Evolutionary conservation across 176 grass and related monocot genomes (phyloP).

Genomic region (Hyparrhenia diplandra): DNA sequence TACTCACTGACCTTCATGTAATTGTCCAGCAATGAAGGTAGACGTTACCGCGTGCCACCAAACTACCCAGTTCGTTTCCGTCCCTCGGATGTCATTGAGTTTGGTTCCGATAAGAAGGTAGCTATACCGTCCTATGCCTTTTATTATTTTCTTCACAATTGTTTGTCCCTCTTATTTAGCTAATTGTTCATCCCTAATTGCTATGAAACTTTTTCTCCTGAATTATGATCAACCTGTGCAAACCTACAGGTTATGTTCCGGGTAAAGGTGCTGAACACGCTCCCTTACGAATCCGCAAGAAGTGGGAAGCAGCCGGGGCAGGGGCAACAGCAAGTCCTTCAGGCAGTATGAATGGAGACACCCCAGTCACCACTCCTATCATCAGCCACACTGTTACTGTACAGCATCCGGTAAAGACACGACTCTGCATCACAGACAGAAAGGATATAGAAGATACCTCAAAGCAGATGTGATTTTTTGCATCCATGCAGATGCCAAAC

Average conservation of each 20-base stretch:
- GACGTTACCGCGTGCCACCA: slow-evolving; percentile 59
- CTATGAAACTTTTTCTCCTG: too few species aligned
- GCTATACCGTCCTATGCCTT: neutral
- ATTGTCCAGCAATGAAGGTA: slow-evolving; percentile 72
- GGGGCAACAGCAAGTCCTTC: slow-evolving; percentile 34
- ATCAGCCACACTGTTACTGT: slow-evolving; percentile 25
- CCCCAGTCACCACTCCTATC: neutral
- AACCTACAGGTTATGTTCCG: slow-evolving; percentile 61
- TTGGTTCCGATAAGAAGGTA: slow-evolving; percentile 93
- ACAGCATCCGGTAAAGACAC: slow-evolving; percentile 33
- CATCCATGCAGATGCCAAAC: slow-evolving; percentile 10
- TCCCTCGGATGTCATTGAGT: slow-evolving; percentile 69
- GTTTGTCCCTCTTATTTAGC: neutral
- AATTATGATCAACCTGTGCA: neutral
- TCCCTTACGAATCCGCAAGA: slow-evolving; percentile 50
- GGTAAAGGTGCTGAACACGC: slow-evolving; percentile 74
- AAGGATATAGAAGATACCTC: neutral
- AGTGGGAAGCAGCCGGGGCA: neutral
- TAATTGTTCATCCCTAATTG: neutral
- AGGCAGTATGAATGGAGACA: slow-evolving; percentile 53
- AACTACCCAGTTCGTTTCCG: slow-evolving; percentile 79
- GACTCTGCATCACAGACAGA: slow-evolving; percentile 4
- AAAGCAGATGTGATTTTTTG: slow-evolving; percentile 7
- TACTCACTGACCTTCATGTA: slow-evolving; percentile 14
- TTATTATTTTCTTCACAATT: neutral